These are phyloP conservation scores for Backusella tarrabulga DNA, from an alignment of 192 early-diverging fungal species.

Conservation along the genomic window DNA sequence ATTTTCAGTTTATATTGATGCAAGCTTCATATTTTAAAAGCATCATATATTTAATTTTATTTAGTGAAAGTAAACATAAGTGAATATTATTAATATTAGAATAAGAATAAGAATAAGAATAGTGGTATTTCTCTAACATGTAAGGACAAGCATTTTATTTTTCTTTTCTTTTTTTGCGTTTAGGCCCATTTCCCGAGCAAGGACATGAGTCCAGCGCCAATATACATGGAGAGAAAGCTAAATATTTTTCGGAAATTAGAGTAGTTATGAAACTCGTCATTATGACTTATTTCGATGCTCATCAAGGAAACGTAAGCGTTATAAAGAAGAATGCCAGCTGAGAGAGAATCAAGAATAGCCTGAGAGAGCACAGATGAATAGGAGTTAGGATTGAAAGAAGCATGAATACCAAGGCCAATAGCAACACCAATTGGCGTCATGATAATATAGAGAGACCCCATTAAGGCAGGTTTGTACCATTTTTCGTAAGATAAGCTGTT, in stretches of 20 bases:
- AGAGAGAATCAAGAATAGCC: slow-evolving; percentile 74
- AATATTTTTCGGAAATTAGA: slow-evolving; percentile 1
- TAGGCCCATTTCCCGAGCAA: slow-evolving; percentile 36
- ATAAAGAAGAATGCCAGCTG: slow-evolving; percentile 82
- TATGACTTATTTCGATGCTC: slow-evolving; percentile 46
- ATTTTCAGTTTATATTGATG: no score
- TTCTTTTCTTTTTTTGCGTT: neutral
- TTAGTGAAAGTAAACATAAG: neutral
- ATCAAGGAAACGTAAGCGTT: slow-evolving; percentile 72
- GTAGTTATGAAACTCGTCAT: slow-evolving; percentile 9
- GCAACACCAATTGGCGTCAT: slow-evolving; percentile 80
- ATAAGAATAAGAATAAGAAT: neutral
- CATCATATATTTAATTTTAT: neutral
- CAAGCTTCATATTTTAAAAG: no score
- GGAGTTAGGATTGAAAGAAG: slow-evolving; percentile 62
- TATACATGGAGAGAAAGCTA: slow-evolving; percentile 30
- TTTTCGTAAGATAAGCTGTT: slow-evolving; percentile 29
- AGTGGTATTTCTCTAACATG: neutral
- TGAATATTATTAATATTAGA: neutral
- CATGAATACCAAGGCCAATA: slow-evolving; percentile 74
- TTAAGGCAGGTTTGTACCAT: slow-evolving; percentile 34
- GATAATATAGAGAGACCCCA: slow-evolving; percentile 58
- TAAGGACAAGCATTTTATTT: neutral
- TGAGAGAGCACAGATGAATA: slow-evolving; percentile 56
- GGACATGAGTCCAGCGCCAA: slow-evolving; percentile 35